Base-by-base conservation (phyloP, 768 basidiomycete genomes). In the Naematelia encephala region DNA sequence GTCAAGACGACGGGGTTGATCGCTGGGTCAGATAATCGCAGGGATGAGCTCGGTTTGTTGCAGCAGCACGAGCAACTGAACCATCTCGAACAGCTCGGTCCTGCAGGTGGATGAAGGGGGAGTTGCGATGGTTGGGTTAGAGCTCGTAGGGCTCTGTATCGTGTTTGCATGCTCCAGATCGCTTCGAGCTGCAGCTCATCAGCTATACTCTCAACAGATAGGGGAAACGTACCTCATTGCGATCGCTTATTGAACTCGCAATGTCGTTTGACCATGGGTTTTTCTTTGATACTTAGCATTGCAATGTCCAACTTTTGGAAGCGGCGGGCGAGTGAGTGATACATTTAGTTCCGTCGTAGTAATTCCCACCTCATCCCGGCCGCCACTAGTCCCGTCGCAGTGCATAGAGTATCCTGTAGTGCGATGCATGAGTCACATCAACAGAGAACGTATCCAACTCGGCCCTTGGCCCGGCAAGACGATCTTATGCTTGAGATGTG, bases 41-140 rank as follows among this genome's bases (percentile, higher is more conserved):
- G 49, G 51, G 61, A 58, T 57, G 51, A 48, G 58, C 10, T 25
- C 39, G 54, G 23, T 8, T 47, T 25, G 21, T 19, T 12, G 10
- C 19, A 48, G 42, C 64, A 66, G 43, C 62, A 60, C 22, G 63
- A 51, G 50, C 67, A 69, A 22, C 56, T 55, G 57, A 69, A 60
- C 64, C 64, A 69, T 58, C 62, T 57, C 16, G 67, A 69, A 47
- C 67, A 69, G 25, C 64, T 49, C 5, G 67, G 59, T 45, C 46
- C 63, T 4, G 43, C 27, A 30, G 66, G 62, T 5, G 51, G 51
- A 44, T 29, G 34, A 26, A 16, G 49, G 25, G 43, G 14, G 29
- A 21, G 3, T 25, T 54, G 52, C 30, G 52, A 42, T n/a, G 14
- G 16, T 25, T 27, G 50, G 25, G 50, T 51, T 16, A 23, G 34